phyloP scores from a whole-genome alignment of 805 yeast genomes.

The Starmera pachycereana region DNA sequence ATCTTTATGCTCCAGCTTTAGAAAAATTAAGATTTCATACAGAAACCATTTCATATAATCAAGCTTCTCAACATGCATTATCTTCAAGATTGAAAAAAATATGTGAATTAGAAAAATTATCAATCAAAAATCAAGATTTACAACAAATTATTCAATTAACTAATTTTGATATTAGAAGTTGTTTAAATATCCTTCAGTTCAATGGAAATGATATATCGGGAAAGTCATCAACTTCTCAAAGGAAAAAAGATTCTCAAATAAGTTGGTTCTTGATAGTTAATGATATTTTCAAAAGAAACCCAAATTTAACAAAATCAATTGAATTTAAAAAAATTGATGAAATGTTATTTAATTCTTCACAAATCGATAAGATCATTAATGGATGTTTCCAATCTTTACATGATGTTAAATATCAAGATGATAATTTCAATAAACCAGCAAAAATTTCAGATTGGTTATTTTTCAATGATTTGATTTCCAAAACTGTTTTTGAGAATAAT shows the following conservation, averaged over 20 bases:
- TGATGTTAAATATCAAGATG: conserved; percentile 54
- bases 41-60: conserved; percentile 59
- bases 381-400: conserved; percentile 67
- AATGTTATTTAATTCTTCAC: conserved; percentile 34
- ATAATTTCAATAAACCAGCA: conserved; percentile 46
- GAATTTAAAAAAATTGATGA: conserved; percentile 39
- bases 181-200: conserved; percentile 78
- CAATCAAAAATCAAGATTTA: conserved; percentile 37
- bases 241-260: conserved; percentile 47
- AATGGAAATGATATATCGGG: conserved; percentile 6
- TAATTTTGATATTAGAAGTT: conserved; percentile 78
- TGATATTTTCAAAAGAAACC: conserved; percentile 44
- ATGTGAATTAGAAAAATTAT: conserved; percentile 44
- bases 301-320: conserved; percentile 33
- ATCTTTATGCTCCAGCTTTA: conserved; percentile 64
- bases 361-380: conserved; percentile 52
- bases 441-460: conserved; percentile 65
- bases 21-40: conserved; percentile 65
- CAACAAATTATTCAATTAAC: conserved; percentile 59
- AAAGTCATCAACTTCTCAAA: conserved; percentile 11
- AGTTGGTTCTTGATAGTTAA: conserved; percentile 63
- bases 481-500: conserved; percentile 30
- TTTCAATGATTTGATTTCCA: conserved; percentile 52
- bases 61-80: conserved; percentile 39
- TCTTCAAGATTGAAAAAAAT: conserved; percentile 38